phyloP scores from a whole-genome alignment of 2,329 filamentous ascomycete species.

The Colletotrichum acutatum region DNA sequence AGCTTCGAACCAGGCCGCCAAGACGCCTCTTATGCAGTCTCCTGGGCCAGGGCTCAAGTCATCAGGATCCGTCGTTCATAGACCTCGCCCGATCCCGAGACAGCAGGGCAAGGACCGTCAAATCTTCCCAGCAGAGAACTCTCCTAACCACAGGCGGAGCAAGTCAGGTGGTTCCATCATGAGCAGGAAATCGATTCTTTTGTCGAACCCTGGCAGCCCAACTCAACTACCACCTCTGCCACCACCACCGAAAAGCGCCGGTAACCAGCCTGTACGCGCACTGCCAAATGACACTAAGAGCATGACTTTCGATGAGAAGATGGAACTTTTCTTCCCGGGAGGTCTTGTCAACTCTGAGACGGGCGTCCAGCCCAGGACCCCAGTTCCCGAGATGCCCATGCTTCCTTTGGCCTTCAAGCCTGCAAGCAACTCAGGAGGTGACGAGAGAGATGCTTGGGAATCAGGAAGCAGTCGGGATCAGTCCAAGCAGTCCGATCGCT shows the following conservation, averaged over 20 bases:
- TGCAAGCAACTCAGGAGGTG: constrained; percentile 29
- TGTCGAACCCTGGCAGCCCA: constrained; percentile 56
- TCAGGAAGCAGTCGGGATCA: constrained; percentile 20
- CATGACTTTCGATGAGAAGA: constrained; percentile 70
- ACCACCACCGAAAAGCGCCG: constrained; percentile 55
- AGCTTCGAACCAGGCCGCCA: constrained; percentile 47
- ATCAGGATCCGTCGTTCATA: constrained; percentile 59
- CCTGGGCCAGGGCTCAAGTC: constrained; percentile 37
- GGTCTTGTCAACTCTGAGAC: constrained; percentile 38
- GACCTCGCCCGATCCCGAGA: constrained; percentile 67
- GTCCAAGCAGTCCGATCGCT: constrained; percentile 48
- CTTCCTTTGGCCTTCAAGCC: constrained; percentile 46
- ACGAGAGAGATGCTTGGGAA: constrained; percentile 37
- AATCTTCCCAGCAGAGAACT: constrained; percentile 58
- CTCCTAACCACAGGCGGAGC: constrained; percentile 57
- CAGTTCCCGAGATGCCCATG: constrained; percentile 57
- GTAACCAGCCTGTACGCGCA: constrained; percentile 48
- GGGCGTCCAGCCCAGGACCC: constrained; percentile 28
- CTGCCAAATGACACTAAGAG: constrained; percentile 65
- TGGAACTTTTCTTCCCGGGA: constrained; percentile 60
- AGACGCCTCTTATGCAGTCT: constrained; percentile 27
- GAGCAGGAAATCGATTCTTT: constrained; percentile 58
- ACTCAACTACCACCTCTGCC: constrained; percentile 64
- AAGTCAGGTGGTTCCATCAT: constrained; percentile 61
- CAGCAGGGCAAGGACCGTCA: constrained; percentile 57